Base-by-base conservation (phyloP, 2,329 filamentous ascomycete species). In the Ambrosiella cleistominuta region DNA sequence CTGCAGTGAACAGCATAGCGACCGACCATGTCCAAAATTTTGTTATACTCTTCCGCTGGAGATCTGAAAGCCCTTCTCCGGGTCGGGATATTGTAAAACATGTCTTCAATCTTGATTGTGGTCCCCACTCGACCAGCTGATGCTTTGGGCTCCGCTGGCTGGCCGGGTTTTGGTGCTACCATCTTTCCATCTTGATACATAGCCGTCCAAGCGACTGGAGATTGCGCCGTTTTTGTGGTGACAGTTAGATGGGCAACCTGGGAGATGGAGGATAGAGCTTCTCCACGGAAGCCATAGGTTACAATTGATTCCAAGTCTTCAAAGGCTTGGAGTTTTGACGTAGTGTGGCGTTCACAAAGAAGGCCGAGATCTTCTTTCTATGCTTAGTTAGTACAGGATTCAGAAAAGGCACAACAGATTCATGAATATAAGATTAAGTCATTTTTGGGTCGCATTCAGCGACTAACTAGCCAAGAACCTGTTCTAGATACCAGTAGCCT, bases 251-350 rank as follows among this genome's bases (percentile, higher is more conserved):
- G 94, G 39, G 94, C 91, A 65, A 98, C 96, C 68, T 98, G 93
- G 67, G 91, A 97, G 68, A 98, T 98, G 70, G 93, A 97, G 12
- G 93, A 93, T 57, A 98, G 73, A 2, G 93, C 93, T 70, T 98
- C 93, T 58, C 93, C 93, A 57, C 93, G 85, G 67, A 98, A 98
- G n/a, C 93, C 93, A 69, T 98, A 98, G 1, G 93, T 97, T 55
- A 83, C 84, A 63, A 98, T 97, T 3, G 83, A 86, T 45, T 81
- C 81, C 53, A 98, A 75, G 68, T 98, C 93, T 68, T 97, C 91
- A 64, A 98, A 98, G 4, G 81, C 80, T 64, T 93, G 89, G 60
- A 98, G 77, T 68, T 98, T 98, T 11, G 91, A 97, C 0, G 93
- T 98, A 8, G 93, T 98, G 68, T 96, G 96, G 55, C 93, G 83